A percentile compares a stretch with the other conserved stretches of the same genome.
These are phyloP conservation scores for Suillus bovinus DNA, from an alignment of 768 basidiomycete genomes.

Conservation along the genomic window DNA sequence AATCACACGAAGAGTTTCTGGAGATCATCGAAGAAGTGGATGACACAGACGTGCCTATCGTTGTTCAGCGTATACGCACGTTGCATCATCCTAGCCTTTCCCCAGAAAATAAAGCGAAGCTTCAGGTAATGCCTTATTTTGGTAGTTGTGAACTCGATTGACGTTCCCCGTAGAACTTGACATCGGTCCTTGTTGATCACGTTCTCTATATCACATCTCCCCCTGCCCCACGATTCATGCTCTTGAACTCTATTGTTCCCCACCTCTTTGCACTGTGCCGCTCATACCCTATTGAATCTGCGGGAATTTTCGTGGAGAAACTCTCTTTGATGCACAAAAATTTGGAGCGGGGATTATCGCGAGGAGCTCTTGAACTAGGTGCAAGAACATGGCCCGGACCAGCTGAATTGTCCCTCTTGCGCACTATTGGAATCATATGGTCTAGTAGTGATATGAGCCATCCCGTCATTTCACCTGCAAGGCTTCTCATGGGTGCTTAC, in stretches of 20 bases:
- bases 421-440: slow-evolving; percentile 83
- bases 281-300: slow-evolving; percentile 78
- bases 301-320: slow-evolving; percentile 79
- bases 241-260: slow-evolving; percentile 68
- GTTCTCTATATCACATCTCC: slow-evolving; percentile 72
- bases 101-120: slow-evolving; percentile 86
- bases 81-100: slow-evolving; percentile 92
- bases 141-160: slow-evolving; percentile 4
- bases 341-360: slow-evolving; percentile 76
- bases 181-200: slow-evolving; percentile 84
- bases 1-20: slow-evolving; percentile 86
- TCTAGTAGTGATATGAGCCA: slow-evolving; percentile 95
- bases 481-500: slow-evolving; percentile 89
- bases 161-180: slow-evolving; percentile 55
- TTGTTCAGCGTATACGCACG: slow-evolving; percentile 87
- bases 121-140: slow-evolving; percentile 63
- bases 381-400: slow-evolving; percentile 89
- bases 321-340: slow-evolving; percentile 93
- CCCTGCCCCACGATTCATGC: slow-evolving; percentile 56
- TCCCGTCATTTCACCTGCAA: slow-evolving; percentile 81
- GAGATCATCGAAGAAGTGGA: slow-evolving; percentile 71
- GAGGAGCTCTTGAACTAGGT: slow-evolving; percentile 56
- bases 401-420: slow-evolving; percentile 78
- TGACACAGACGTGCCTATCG: slow-evolving; percentile 72
- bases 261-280: slow-evolving; percentile 79